Conservation (phyloP, 768 basidiomycete species). For the Russula olivacea region DNA sequence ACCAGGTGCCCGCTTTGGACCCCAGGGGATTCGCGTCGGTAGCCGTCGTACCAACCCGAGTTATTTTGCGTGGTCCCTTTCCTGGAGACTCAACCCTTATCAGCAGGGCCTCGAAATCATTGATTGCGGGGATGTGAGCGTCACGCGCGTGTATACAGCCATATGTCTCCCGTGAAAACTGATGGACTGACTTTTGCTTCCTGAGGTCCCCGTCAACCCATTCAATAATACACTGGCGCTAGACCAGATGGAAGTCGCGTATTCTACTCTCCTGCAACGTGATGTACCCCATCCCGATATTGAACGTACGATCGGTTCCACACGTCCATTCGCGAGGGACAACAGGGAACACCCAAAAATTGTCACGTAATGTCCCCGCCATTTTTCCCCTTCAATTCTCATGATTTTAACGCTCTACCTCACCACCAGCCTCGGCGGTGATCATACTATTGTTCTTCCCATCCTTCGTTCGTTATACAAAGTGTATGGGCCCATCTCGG, state of each 20-base stretch:
- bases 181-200: background rate
- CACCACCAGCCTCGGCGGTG: conserved; percentile 54
- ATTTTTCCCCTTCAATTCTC: background rate
- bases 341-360: conserved; percentile 68
- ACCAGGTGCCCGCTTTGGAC: conserved; percentile 80
- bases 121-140: conserved; percentile 76
- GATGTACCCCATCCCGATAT: conserved; percentile 32
- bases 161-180: background rate
- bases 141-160: background rate
- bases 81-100: conserved; percentile 66
- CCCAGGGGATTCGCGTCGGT: conserved; percentile 76
- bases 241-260: conserved; percentile 84
- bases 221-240: conserved; percentile 59
- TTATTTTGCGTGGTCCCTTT: conserved; percentile 51
- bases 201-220: conserved; percentile 65
- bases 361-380: conserved; percentile 41
- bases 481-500: conserved; percentile 74
- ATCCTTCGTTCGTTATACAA: conserved; percentile 75
- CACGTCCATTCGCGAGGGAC: conserved; percentile 44
- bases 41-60: conserved; percentile 41
- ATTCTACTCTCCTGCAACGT: conserved; percentile 65
- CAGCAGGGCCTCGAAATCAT: conserved; percentile 47
- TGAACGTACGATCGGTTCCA: conserved; percentile 26
- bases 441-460: conserved; percentile 84
- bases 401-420: too few species aligned